A percentile compares a stretch with the other conserved stretches of the same genome.
phyloP scores from a whole-genome alignment of 148 eudicot genomes.

The Cornus florida region DNA sequence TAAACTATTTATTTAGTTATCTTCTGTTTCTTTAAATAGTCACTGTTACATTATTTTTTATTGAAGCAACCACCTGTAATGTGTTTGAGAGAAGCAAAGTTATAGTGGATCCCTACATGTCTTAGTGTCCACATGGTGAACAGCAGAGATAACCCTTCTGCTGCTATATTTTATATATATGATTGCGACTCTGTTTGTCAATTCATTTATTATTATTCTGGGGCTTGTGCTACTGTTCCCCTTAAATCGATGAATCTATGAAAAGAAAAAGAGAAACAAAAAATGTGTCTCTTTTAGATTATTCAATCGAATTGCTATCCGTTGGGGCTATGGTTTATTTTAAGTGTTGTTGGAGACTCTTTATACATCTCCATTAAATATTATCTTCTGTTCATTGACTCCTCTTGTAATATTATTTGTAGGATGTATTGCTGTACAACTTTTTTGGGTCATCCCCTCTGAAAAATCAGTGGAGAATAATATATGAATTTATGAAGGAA shows the following conservation, averaged over 20 bases:
- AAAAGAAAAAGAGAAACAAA: background rate
- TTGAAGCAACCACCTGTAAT: background rate
- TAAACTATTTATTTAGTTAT: background rate
- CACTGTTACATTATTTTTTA: background rate
- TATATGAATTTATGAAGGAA: constrained; percentile 54
- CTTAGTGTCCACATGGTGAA: too few species aligned
- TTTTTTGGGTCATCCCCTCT: constrained; percentile 72
- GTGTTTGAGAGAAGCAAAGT: background rate
- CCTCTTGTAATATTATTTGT: background rate
- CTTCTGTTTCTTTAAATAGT: background rate
- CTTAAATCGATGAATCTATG: too few species aligned
- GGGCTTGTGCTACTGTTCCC: too few species aligned
- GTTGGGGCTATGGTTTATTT: background rate
- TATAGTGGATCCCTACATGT: too few species aligned
- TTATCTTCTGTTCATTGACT: background rate
- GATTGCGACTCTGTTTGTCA: too few species aligned
- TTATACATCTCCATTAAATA: too few species aligned
- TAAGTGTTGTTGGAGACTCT: background rate
- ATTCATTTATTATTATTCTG: too few species aligned
- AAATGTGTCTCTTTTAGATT: too few species aligned
- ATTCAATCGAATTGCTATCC: background rate
- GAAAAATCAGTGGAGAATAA: constrained; percentile 59
- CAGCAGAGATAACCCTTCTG: too few species aligned
- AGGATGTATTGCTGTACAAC: constrained; percentile 74
- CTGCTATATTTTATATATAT: too few species aligned